Evolutionary conservation across 371 early-diverging fungal species (phyloP).

Genomic region (Ordospora colligata): DNA sequence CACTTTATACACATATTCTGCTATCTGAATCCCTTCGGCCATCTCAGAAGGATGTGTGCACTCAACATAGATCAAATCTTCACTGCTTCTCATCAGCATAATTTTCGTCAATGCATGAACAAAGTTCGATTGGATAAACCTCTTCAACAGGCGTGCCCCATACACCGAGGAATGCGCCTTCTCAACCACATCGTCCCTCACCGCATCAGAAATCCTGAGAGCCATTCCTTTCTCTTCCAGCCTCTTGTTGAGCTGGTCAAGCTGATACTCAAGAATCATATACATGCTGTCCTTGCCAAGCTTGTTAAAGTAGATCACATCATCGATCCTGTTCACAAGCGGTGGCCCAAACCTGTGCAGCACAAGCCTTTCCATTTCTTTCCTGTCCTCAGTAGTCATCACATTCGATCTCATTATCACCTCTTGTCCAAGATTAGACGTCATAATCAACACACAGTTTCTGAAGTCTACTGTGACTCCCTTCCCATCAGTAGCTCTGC

Average conservation of each 20-base stretch:
- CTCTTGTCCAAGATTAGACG: slow-evolving; percentile 68
- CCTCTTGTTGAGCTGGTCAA: slow-evolving; percentile 66
- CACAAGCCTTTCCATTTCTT: slow-evolving; percentile 64
- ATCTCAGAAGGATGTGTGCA: slow-evolving; percentile 22
- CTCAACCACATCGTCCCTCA: slow-evolving; percentile 63
- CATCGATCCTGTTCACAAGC: slow-evolving; percentile 72
- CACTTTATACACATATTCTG: slow-evolving; percentile 25
- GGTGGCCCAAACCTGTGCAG: slow-evolving; percentile 73
- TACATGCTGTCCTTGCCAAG: slow-evolving; percentile 64
- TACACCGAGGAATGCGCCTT: slow-evolving; percentile 68
- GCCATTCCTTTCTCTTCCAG: slow-evolving; percentile 65
- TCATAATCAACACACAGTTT: slow-evolving; percentile 71
- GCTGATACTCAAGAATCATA: slow-evolving; percentile 65
- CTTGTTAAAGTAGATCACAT: slow-evolving; percentile 69
- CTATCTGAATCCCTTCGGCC: background rate
- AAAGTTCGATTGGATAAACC: slow-evolving; percentile 67
- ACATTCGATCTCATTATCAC: slow-evolving; percentile 54
- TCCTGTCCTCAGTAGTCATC: slow-evolving; percentile 53
- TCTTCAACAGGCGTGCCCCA: slow-evolving; percentile 70
- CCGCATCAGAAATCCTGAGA: slow-evolving; percentile 64
- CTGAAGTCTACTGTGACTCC: slow-evolving; percentile 69
- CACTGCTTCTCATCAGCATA: slow-evolving; percentile 42
- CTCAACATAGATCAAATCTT: slow-evolving; percentile 3
- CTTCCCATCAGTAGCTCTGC: slow-evolving; percentile 70
- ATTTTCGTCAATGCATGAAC: slow-evolving; percentile 68